Percentiles rank a stretch among this genome's conserved stretches.
Evolutionary conservation across 768 basidiomycete species (phyloP).

Genomic region (Trametopsis cervina): DNA sequence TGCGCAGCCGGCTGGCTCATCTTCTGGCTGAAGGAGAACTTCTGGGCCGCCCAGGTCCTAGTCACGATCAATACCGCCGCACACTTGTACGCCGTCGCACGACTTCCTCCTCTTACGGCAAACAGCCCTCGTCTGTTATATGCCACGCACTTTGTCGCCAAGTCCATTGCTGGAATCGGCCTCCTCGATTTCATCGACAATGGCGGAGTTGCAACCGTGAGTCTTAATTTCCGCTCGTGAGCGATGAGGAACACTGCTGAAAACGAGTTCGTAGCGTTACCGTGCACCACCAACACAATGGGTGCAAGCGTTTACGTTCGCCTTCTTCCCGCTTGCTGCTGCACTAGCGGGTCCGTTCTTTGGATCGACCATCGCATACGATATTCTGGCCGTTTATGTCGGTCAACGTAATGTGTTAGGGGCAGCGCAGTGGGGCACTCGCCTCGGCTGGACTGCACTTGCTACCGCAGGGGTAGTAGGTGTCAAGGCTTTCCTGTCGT

Average conservation of each 20-base stretch:
- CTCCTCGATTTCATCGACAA: slow-evolving; percentile 27
- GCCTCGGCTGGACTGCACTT: slow-evolving; percentile 20
- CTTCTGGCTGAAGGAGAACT: slow-evolving; percentile 25
- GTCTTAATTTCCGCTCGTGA: background rate
- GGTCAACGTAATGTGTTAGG: slow-evolving; percentile 16
- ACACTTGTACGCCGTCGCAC: slow-evolving; percentile 31
- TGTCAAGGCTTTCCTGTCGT: slow-evolving; percentile 11
- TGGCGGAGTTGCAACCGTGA: slow-evolving; percentile 21
- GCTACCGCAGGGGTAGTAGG: slow-evolving; percentile 16
- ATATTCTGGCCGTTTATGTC: slow-evolving; percentile 15
- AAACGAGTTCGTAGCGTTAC: slow-evolving; percentile 8
- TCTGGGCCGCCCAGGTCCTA: slow-evolving; percentile 23
- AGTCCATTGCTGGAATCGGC: slow-evolving; percentile 33
- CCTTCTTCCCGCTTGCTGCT: slow-evolving; percentile 15
- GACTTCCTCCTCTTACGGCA: slow-evolving; percentile 24
- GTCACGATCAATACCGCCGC: slow-evolving; percentile 27
- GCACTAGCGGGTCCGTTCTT: slow-evolving; percentile 17
- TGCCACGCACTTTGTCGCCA: slow-evolving; percentile 35
- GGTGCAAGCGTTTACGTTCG: slow-evolving; percentile 15
- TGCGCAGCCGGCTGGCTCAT: slow-evolving; percentile 25
- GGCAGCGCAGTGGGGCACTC: slow-evolving; percentile 16
- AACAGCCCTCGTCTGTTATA: slow-evolving; percentile 23
- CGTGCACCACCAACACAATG: slow-evolving; percentile 14
- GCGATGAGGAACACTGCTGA: background rate
- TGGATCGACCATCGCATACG: slow-evolving; percentile 19